phyloP scores from a whole-genome alignment of 306 rosid genomes.

The Prunus salicina region DNA sequence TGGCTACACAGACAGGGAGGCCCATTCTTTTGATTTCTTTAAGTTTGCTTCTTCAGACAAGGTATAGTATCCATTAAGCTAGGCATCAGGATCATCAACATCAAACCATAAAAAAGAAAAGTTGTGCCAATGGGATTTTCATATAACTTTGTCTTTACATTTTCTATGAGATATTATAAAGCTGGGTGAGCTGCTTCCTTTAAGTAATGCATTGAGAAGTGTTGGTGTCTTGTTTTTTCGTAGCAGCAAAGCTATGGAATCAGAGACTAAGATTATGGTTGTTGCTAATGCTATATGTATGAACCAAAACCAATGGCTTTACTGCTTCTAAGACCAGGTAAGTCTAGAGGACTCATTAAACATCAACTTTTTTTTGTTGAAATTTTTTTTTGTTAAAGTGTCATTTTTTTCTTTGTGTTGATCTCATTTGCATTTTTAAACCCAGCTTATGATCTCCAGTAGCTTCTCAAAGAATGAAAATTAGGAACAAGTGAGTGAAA shows the following conservation, averaged over 20 bases:
- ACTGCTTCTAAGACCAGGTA: slow-evolving; percentile 32
- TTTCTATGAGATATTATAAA: slow-evolving; percentile 45
- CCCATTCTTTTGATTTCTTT: slow-evolving; percentile 64
- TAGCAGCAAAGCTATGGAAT: slow-evolving; percentile 27
- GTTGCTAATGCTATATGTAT: slow-evolving; percentile 33
- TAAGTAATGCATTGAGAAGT: slow-evolving; percentile 40
- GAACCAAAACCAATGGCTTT: slow-evolving; percentile 15
- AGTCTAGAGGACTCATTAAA: slow-evolving; percentile 15
- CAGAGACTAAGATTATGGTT: slow-evolving; percentile 35
- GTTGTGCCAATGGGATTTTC: slow-evolving; percentile 46
- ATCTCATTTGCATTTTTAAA: slow-evolving; percentile 15
- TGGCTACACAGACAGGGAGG: slow-evolving; percentile 65
- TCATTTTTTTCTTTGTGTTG: neutral
- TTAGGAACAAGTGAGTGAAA: neutral
- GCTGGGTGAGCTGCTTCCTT: slow-evolving; percentile 22
- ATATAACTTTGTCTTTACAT: slow-evolving; percentile 67
- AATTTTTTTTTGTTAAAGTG: slow-evolving; percentile 12
- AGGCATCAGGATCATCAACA: slow-evolving; percentile 67
- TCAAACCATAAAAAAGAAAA: slow-evolving; percentile 38
- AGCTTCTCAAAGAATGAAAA: neutral
- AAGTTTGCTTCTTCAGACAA: slow-evolving; percentile 77
- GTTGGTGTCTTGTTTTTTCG: slow-evolving; percentile 34
- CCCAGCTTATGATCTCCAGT: neutral
- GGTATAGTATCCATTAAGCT: slow-evolving; percentile 81
- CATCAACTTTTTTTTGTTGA: neutral